phyloP scores from a whole-genome alignment of 768 basidiomycete genomes.

The Lactifluus pinguis region DNA sequence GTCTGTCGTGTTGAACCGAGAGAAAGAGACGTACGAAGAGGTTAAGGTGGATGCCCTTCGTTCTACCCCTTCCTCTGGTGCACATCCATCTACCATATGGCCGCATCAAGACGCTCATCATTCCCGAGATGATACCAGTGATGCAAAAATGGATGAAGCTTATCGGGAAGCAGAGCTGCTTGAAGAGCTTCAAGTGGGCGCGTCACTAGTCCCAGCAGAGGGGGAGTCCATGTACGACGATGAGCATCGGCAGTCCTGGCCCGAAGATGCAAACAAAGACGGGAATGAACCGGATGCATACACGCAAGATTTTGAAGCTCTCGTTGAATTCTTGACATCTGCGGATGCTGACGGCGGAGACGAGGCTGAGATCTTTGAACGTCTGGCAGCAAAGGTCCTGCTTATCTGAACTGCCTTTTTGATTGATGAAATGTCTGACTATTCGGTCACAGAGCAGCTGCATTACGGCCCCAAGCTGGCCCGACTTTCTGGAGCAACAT shows the following conservation, averaged over 20 bases:
- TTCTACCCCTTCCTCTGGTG: neutral
- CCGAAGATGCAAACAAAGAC: neutral
- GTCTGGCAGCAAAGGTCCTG: conserved; percentile 37
- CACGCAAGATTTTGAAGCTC: conserved; percentile 39
- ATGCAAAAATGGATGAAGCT: neutral
- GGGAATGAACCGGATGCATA: neutral
- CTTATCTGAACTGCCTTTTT: neutral
- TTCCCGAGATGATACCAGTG: neutral
- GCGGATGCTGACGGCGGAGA: conserved; percentile 39
- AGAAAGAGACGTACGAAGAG: conserved; percentile 35
- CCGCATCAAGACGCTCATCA: neutral
- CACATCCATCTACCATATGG: neutral
- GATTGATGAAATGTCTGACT: neutral
- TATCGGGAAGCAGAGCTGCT: neutral
- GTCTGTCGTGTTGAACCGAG: conserved; percentile 31
- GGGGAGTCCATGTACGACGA: neutral
- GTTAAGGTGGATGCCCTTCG: conserved; percentile 26
- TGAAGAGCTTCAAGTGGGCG: conserved; percentile 11
- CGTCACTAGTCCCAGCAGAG: neutral
- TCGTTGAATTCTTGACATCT: conserved; percentile 48
- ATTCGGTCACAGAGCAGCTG: neutral
- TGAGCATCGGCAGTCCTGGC: neutral
- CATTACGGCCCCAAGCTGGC: conserved; percentile 35
- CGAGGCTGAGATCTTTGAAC: conserved; percentile 45
- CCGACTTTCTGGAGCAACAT: conserved; percentile 11